Conservation (phyloP, 106 monocot genomes). For the Narthecium ossifragum region DNA sequence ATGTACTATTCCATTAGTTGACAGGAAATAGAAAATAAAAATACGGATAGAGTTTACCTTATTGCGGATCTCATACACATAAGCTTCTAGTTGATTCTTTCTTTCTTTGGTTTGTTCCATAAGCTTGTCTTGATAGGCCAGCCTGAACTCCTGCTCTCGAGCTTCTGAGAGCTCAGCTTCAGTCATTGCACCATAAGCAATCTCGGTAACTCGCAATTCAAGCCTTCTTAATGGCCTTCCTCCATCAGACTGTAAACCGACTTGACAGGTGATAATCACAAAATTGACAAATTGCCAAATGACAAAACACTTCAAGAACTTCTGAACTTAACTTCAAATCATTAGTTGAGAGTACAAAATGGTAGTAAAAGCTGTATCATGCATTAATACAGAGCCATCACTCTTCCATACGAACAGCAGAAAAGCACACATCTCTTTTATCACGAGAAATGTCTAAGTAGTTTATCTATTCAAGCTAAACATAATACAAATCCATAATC, state of each 20-base stretch:
- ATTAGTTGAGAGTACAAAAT: no score
- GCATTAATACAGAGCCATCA: not conserved
- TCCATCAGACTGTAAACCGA: constrained; percentile 16
- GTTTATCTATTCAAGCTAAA: no score
- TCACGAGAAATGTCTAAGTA: no score
- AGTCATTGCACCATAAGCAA: constrained; percentile 52
- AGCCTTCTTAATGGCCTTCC: constrained; percentile 26
- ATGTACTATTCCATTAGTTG: not conserved
- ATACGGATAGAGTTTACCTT: constrained; percentile 44
- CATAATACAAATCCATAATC: no score
- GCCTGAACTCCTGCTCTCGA: constrained; percentile 43
- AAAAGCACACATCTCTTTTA: no score
- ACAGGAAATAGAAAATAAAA: constrained; percentile 5
- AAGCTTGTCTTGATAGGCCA: constrained; percentile 66
- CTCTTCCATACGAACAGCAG: no score
- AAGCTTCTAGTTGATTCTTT: constrained; percentile 83
- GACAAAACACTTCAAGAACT: not conserved
- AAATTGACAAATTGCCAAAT: not conserved
- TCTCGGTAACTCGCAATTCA: constrained; percentile 46
- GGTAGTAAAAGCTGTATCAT: not conserved
- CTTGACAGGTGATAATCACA: not conserved
- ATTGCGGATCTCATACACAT: constrained; percentile 81
- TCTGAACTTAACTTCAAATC: no score
- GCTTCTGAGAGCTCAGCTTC: constrained; percentile 35
- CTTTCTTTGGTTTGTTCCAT: constrained; percentile 84